Evolutionary conservation across 2,329 filamentous ascomycete species (phyloP).

Genomic region (Berkeleyomyces basicola): DNA sequence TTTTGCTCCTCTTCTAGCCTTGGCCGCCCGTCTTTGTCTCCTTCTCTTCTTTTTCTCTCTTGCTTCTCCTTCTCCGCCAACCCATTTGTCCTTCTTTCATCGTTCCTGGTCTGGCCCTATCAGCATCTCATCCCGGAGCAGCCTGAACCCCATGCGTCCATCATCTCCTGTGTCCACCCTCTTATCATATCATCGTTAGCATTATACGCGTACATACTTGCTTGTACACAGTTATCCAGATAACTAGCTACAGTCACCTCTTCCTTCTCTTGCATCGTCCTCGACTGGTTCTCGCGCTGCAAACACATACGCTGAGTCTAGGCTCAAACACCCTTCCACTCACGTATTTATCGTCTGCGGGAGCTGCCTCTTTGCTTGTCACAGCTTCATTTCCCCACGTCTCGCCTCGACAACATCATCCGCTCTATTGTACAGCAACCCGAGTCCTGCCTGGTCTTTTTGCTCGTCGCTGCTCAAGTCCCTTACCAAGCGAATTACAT

Average conservation of each 20-base stretch:
- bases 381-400: neutral
- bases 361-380: neutral
- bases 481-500: neutral
- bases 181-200: neutral
- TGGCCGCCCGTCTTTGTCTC: neutral
- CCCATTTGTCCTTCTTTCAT: neutral
- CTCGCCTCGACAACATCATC: neutral
- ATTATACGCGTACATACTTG: neutral
- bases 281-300: neutral
- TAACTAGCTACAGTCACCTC: neutral
- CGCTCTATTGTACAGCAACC: too few relatives aligned
- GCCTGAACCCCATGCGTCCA: neutral
- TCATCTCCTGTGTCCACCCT: neutral
- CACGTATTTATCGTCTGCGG: neutral
- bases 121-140: neutral
- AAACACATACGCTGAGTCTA: neutral
- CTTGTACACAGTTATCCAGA: neutral
- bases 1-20: neutral
- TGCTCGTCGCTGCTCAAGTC: neutral
- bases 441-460: neutral
- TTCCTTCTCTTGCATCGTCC: neutral
- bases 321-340: neutral
- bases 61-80: neutral
- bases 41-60: neutral
- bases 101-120: neutral